Percentiles rank a stretch among this genome's conserved stretches.
These are phyloP conservation scores for Arthrocladium fulminans DNA, from an alignment of 2,329 filamentous ascomycete genomes.

Conservation along the genomic window DNA sequence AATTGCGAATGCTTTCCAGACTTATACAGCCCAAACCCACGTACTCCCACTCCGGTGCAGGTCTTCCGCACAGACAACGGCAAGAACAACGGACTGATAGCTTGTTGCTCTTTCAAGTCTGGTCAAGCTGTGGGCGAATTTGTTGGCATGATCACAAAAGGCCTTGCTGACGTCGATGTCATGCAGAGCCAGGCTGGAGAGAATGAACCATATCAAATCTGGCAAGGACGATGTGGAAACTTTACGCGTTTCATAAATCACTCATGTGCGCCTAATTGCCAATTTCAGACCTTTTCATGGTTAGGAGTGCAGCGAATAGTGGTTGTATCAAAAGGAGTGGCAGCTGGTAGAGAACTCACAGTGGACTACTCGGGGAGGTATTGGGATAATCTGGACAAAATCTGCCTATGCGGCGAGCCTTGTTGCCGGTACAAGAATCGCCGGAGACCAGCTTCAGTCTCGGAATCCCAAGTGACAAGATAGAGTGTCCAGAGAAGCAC, in stretches of 20 bases:
- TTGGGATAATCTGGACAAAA: conserved; percentile 48
- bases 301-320: conserved; percentile 47
- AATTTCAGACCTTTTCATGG: conserved; percentile 51
- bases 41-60: conserved; percentile 39
- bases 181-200: conserved; percentile 33
- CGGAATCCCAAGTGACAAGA: no score
- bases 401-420: conserved; percentile 45
- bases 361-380: conserved; percentile 53
- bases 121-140: conserved; percentile 49
- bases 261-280: conserved; percentile 49
- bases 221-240: conserved; percentile 48
- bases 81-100: conserved; percentile 45
- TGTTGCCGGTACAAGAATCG: conserved; percentile 33
- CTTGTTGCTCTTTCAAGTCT: conserved; percentile 39
- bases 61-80: conserved; percentile 45
- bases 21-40: conserved; percentile 39
- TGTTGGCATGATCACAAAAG: conserved; percentile 46
- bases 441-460: background rate
- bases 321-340: conserved; percentile 47
- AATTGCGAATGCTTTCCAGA: conserved; percentile 46
- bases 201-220: conserved; percentile 45
- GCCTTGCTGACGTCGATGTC: conserved; percentile 45
- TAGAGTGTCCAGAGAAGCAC: no score
- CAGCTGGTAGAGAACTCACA: conserved; percentile 46
- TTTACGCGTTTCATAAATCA: conserved; percentile 53